phyloP scores from a whole-genome alignment of 768 basidiomycete genomes.

The Dictyophora rubrovolvata region DNA sequence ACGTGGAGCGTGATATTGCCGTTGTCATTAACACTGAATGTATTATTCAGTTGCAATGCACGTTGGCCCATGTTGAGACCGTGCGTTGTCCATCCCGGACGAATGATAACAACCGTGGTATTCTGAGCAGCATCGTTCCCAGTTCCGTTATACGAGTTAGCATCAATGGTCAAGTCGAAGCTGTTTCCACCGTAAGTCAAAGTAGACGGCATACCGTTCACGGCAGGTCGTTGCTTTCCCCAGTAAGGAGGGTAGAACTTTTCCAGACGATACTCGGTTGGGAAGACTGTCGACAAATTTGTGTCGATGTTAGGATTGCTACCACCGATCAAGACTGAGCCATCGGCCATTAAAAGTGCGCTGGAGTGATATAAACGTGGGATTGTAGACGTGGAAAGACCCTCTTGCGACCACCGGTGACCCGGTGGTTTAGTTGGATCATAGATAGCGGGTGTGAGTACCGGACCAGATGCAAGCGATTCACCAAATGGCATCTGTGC shows the following conservation, averaged over 20 bases:
- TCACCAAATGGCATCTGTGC: constrained; percentile 56
- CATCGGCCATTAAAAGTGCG: constrained; percentile 82
- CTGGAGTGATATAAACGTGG: constrained; percentile 87
- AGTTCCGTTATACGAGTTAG: constrained; percentile 53
- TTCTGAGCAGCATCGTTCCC: constrained; percentile 65
- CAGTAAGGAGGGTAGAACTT: constrained; percentile 92
- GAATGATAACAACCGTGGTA: constrained; percentile 65
- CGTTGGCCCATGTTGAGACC: constrained; percentile 88
- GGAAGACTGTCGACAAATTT: constrained; percentile 48
- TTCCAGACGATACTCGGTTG: constrained; percentile 75
- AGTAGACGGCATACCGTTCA: constrained; percentile 57
- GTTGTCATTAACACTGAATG: constrained; percentile 72
- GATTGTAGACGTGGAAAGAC: constrained; percentile 50
- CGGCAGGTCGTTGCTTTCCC: constrained; percentile 56
- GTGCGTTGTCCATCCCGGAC: constrained; percentile 81
- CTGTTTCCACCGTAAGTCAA: constrained; percentile 74
- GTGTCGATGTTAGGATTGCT: constrained; percentile 91
- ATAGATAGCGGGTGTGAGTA: constrained; percentile 74
- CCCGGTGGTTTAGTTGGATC: constrained; percentile 66
- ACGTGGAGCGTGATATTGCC: constrained; percentile 73
- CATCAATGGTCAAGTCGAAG: constrained; percentile 67
- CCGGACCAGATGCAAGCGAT: constrained; percentile 72
- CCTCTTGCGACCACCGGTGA: constrained; percentile 60
- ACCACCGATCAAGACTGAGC: constrained; percentile 79
- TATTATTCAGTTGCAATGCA: constrained; percentile 70